Conservation (phyloP, 768 basidiomycete species). For the Fistulinella prunicolor region DNA sequence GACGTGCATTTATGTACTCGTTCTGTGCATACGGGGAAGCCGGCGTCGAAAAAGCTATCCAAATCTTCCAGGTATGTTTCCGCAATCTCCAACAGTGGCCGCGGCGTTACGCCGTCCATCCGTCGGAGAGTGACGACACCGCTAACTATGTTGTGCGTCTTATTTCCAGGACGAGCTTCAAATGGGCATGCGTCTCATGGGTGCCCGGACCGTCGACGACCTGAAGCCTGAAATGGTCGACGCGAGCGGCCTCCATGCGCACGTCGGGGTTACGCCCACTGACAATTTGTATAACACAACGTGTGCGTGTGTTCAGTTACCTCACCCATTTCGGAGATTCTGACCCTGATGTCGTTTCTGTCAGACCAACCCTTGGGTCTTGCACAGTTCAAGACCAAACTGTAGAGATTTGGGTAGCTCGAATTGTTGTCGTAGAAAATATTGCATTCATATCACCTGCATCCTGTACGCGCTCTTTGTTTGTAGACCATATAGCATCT, state of each 20-base stretch:
- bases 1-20: constrained; percentile 80
- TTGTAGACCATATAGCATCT: not conserved
- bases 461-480: not conserved
- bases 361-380: constrained; percentile 32
- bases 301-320: constrained; percentile 25
- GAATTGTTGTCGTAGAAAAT: not conserved
- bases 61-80: constrained; percentile 61
- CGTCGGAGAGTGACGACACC: constrained; percentile 58
- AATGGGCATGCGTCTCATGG: constrained; percentile 94
- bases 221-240: constrained; percentile 86
- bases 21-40: constrained; percentile 84
- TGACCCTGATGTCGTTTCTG: not conserved
- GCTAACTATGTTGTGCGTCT: not conserved
- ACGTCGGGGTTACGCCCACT: constrained; percentile 25
- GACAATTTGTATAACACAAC: constrained; percentile 32
- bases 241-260: constrained; percentile 41
- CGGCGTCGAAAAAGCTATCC: constrained; percentile 80
- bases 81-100: no score
- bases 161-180: constrained; percentile 84
- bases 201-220: constrained; percentile 74
- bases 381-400: constrained; percentile 24
- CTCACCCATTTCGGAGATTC: not conserved
- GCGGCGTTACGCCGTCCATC: constrained; percentile 38
- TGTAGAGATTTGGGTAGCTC: constrained; percentile 1
- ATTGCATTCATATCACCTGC: not conserved